phyloP scores from a whole-genome alignment of 768 basidiomycete genomes.

The Amyloporia xantha region DNA sequence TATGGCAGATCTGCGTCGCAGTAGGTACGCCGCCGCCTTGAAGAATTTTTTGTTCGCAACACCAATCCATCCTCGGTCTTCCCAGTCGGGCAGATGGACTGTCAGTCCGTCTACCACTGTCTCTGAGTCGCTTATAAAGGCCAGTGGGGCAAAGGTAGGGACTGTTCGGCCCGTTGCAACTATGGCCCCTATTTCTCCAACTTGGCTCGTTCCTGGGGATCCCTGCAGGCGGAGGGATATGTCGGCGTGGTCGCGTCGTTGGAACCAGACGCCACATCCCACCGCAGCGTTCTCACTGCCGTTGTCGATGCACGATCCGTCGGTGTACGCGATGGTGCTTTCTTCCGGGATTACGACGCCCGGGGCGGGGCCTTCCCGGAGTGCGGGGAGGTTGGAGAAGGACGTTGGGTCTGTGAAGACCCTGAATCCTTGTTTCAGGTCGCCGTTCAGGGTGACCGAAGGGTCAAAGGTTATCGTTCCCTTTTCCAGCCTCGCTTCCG shows the following conservation, averaged over 20 bases:
- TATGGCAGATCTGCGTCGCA: neutral
- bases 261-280: neutral
- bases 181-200: slow-evolving; percentile 15
- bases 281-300: neutral
- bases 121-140: slow-evolving; percentile 20
- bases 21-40: neutral
- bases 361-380: neutral
- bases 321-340: neutral
- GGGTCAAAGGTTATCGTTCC: neutral
- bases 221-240: neutral
- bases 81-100: slow-evolving; percentile 7
- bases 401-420: neutral
- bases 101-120: slow-evolving; percentile 20
- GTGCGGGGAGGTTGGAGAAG: neutral
- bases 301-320: neutral
- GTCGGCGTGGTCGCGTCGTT: neutral
- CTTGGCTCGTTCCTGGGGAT: neutral
- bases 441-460: neutral
- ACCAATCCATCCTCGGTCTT: slow-evolving; percentile 2
- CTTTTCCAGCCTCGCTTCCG: neutral
- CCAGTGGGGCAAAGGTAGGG: slow-evolving; percentile 2
- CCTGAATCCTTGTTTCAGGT: neutral
- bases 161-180: neutral
- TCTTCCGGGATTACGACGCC: too few species aligned
- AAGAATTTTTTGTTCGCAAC: slow-evolving; percentile 1